These are phyloP conservation scores for Microcyclospora tardicrescens DNA, from an alignment of 2,329 filamentous ascomycete genomes.

Conservation along the genomic window DNA sequence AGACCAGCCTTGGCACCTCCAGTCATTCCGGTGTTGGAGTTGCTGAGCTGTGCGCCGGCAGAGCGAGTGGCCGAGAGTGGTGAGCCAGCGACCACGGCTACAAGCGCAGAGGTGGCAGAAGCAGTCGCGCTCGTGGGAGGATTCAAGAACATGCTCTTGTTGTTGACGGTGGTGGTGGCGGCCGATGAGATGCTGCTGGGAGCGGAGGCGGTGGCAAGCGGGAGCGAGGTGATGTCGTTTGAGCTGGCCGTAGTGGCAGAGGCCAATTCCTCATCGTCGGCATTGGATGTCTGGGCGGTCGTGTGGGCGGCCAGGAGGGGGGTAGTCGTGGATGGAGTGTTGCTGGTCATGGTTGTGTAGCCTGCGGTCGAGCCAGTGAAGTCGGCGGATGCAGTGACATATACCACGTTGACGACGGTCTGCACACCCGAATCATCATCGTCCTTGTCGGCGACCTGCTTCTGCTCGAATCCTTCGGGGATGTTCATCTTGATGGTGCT, in stretches of 20 bases:
- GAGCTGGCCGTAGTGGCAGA: constrained; percentile 1
- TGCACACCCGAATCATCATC: constrained; percentile 9
- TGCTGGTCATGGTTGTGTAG: constrained; percentile 16
- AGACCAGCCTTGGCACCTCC: constrained; percentile 60
- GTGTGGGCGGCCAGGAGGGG: constrained; percentile 5
- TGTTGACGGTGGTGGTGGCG: constrained; percentile 2
- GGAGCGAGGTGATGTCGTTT: constrained; percentile 2
- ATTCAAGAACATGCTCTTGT: constrained; percentile 7
- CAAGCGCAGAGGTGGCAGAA: constrained; percentile 1
- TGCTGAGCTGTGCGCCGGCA: constrained; percentile 1
- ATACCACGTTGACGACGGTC: constrained; percentile 34
- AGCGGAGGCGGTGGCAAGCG: neutral
- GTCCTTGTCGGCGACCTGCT: constrained; percentile 4
- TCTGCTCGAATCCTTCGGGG: constrained; percentile 6
- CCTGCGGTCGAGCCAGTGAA: constrained; percentile 34
- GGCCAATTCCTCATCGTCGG: constrained; percentile 4
- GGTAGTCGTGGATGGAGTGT: constrained; percentile 5
- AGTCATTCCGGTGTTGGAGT: constrained; percentile 26
- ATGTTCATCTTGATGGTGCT: constrained; percentile 14
- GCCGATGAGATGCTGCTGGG: neutral
- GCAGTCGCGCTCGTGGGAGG: constrained; percentile 8
- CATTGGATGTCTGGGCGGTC: constrained; percentile 4
- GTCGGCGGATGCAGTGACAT: constrained; percentile 39
- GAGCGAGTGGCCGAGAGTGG: constrained; percentile 12
- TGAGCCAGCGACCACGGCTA: constrained; percentile 8